phyloP scores from a whole-genome alignment of 2,329 filamentous ascomycete genomes.

The Fusarium verticillioides region DNA sequence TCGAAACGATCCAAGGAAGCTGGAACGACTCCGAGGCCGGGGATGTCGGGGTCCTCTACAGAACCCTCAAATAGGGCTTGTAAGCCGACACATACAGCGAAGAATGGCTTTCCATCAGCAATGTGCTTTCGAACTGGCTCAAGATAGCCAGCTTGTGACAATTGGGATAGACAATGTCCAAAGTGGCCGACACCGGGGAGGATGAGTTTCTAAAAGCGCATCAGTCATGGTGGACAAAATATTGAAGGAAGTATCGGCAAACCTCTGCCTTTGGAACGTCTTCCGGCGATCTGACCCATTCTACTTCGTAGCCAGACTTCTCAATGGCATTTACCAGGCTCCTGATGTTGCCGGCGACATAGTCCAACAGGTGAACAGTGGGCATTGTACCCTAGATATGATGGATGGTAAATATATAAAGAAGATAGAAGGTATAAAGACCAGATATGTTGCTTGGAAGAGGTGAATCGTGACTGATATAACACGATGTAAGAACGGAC shows the following conservation, averaged over 20 bases:
- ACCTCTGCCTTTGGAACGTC: slow-evolving; percentile 90
- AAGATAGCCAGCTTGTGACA: slow-evolving; percentile 83
- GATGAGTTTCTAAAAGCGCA: slow-evolving; percentile 78
- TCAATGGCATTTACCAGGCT: slow-evolving; percentile 98
- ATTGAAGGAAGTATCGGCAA: slow-evolving; percentile 44
- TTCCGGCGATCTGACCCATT: slow-evolving; percentile 88
- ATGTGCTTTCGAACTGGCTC: slow-evolving; percentile 87
- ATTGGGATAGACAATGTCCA: slow-evolving; percentile 90
- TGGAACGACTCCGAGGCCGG: slow-evolving; percentile 81
- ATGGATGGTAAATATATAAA: slow-evolving; percentile 21
- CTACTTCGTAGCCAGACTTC: slow-evolving; percentile 90
- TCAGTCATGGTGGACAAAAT: slow-evolving; percentile 15
- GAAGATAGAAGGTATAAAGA: slow-evolving; percentile 2
- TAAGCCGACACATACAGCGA: slow-evolving; percentile 95
- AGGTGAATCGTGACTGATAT: background rate
- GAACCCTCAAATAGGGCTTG: slow-evolving; percentile 92
- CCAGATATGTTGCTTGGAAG: background rate
- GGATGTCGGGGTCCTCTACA: slow-evolving; percentile 76
- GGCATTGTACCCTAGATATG: slow-evolving; percentile 65
- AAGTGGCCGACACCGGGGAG: slow-evolving; percentile 98
- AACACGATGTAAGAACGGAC: background rate
- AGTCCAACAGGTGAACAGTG: slow-evolving; percentile 82
- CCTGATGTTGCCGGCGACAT: slow-evolving; percentile 95
- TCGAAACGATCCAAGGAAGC: slow-evolving; percentile 80
- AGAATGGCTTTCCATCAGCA: slow-evolving; percentile 91